Evolutionary conservation across 176 grass and related monocot genomes (phyloP), one percentile per base, ranked within the genome.

Genomic region (Echinochloa phyllopogon): DNA sequence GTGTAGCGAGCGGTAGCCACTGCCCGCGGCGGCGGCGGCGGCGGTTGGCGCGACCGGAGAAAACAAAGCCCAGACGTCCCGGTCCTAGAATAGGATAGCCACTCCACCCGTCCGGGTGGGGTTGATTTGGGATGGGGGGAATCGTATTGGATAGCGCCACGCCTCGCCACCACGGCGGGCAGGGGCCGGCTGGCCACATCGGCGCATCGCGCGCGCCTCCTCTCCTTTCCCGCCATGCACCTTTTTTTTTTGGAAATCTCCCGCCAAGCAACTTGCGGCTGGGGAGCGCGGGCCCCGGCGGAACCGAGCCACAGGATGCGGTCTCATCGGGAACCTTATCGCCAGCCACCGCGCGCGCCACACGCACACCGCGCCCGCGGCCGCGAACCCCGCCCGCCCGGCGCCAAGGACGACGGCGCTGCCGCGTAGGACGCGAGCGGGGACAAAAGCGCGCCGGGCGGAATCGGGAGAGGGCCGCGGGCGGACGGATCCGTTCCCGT

Each of bases 241-340:
- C 60, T 78, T 39, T 33, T 33, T 33, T 33, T 33, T 33, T 33
- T 33, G 29, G 29, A 33, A 33, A 33, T 33, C 29, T 33, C 29
- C 17, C 20, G 6, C 1, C 0, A 20, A 3, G 8, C 83, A 60
- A 70, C 65, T 78, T 39, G 83, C 82, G 47, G 40, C 63, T 61
- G 4, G 0, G 62, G 12, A 16, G 24, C 6, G 6, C 16, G 65
- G 65, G 18, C 10, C 65, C 65, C 11, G 3, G 33, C 63, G 29
- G 49, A 48, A 23, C 33, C 60, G 60, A 38, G 53, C 65, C 84
- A 62, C 76, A 44, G 43, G 76, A 79, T 79, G 9, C 76, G 56
- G 43, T n/a, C 85, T 44, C 69, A 75, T 82, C 85, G 41, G 27
- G 27, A 87, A 87, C 79, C 86, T 87, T 82, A 83, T 87, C 79